Conservation (phyloP, 192 early-diverging fungal genomes). For the Neocallimastix lanati region DNA sequence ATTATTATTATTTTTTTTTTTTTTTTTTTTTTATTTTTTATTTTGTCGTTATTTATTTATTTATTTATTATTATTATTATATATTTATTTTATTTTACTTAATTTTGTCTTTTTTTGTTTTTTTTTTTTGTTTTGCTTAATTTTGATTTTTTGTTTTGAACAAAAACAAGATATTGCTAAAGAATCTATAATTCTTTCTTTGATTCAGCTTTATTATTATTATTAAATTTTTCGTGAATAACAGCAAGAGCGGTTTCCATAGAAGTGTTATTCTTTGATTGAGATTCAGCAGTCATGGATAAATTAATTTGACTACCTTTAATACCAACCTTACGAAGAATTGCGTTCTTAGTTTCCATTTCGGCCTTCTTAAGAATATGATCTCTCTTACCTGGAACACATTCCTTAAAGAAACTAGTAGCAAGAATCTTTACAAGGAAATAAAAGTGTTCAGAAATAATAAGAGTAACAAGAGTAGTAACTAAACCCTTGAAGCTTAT, state of each 20-base stretch:
- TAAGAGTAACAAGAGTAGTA: background rate
- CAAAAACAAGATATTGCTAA: background rate
- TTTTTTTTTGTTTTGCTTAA: background rate
- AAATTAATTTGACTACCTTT: background rate
- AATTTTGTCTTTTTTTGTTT: background rate
- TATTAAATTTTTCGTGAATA: background rate
- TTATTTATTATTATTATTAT: background rate
- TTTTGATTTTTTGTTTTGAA: background rate
- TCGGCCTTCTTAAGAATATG: background rate
- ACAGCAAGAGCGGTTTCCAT: background rate
- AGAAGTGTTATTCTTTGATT: background rate
- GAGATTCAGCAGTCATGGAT: background rate
- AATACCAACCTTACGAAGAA: background rate
- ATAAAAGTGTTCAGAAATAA: background rate
- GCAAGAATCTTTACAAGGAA: background rate
- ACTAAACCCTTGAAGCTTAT: background rate
- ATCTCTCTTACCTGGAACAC: background rate
- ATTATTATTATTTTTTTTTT: no score
- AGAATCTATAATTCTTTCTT: background rate
- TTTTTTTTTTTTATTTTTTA: no score
- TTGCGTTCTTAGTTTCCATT: background rate
- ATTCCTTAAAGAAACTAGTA: background rate
- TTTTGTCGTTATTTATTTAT: no score
- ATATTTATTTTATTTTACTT: background rate
- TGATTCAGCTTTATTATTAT: background rate